phyloP scores from a whole-genome alignment of 2,329 filamentous ascomycete genomes.

The Pseudogymnoascus sp. region DNA sequence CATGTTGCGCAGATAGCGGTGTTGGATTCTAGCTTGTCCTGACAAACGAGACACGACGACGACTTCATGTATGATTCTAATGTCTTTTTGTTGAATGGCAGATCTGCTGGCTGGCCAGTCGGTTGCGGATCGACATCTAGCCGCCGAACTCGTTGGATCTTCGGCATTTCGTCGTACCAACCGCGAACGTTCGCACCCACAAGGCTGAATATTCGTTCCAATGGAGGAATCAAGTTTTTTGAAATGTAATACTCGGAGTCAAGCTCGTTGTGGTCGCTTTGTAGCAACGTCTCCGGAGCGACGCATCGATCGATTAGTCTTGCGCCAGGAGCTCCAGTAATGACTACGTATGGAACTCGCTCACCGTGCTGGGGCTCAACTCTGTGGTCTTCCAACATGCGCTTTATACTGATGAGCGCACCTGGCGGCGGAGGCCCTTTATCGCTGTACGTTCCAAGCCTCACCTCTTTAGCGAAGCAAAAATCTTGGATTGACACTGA shows the following conservation, averaged over 20 bases:
- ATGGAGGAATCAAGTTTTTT: slow-evolving; percentile 89
- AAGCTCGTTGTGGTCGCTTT: slow-evolving; percentile 68
- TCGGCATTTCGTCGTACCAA: slow-evolving; percentile 98
- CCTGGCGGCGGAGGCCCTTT: slow-evolving; percentile 75
- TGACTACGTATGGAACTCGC: slow-evolving; percentile 87
- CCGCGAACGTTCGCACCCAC: slow-evolving; percentile 82
- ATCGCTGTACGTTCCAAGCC: slow-evolving; percentile 78
- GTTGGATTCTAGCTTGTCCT: slow-evolving; percentile 34
- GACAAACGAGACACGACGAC: slow-evolving; percentile 70
- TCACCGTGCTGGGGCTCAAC: slow-evolving; percentile 92
- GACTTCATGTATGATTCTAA: slow-evolving; percentile 91
- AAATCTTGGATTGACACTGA: slow-evolving; percentile 89
- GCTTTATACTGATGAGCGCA: slow-evolving; percentile 76
- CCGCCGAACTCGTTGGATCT: slow-evolving; percentile 66
- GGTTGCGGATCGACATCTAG: slow-evolving; percentile 22
- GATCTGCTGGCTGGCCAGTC: slow-evolving; percentile 33
- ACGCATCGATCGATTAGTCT: slow-evolving; percentile 85
- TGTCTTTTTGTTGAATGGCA: slow-evolving; percentile 46
- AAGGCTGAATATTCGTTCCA: slow-evolving; percentile 94
- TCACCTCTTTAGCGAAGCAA: slow-evolving; percentile 89
- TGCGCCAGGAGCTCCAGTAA: slow-evolving; percentile 79
- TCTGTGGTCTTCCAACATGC: slow-evolving; percentile 79
- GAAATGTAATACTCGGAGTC: slow-evolving; percentile 96
- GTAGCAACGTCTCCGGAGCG: slow-evolving; percentile 71
- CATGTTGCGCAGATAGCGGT: slow-evolving; percentile 53